Evolutionary conservation across 1,139 yeast species (phyloP).

Genomic region (Citeromyces hawaiiensis): DNA sequence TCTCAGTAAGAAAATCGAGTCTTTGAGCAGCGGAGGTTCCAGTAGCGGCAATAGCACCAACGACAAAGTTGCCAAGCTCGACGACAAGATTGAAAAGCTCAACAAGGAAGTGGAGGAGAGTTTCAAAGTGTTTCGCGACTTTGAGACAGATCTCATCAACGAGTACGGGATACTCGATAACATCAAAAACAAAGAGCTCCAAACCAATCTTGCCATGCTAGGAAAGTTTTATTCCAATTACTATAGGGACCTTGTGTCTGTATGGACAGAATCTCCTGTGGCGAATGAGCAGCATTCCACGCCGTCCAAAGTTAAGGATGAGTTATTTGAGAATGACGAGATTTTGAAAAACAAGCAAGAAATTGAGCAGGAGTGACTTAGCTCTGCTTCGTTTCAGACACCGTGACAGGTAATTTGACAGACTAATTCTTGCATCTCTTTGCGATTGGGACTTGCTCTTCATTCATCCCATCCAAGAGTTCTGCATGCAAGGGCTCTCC

Average conservation of each 20-base stretch:
- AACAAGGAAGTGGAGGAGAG: slow-evolving; percentile 14
- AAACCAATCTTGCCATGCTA: slow-evolving; percentile 50
- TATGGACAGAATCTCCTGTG: slow-evolving; percentile 36
- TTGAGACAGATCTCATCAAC: slow-evolving; percentile 45
- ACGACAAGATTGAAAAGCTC: slow-evolving; percentile 12
- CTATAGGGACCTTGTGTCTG: slow-evolving; percentile 56
- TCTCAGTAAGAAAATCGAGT: slow-evolving; percentile 16
- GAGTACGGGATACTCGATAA: slow-evolving; percentile 79
- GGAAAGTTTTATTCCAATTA: slow-evolving; percentile 71
- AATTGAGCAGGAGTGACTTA: not conserved
- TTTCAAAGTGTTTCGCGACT: slow-evolving; percentile 39
- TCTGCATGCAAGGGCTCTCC: not conserved
- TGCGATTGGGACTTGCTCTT: not conserved
- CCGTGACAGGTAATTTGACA: not conserved
- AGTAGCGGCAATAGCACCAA: slow-evolving; percentile 44
- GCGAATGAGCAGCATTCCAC: not conserved
- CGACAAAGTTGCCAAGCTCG: slow-evolving; percentile 31
- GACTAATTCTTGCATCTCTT: not conserved
- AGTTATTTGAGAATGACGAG: slow-evolving; percentile 12
- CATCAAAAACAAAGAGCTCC: slow-evolving; percentile 68
- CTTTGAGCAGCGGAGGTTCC: slow-evolving; percentile 13
- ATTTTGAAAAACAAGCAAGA: slow-evolving; percentile 12
- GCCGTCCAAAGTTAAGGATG: slow-evolving; percentile 10
- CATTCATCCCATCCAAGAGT: too few species aligned
- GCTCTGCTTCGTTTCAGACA: too few species aligned